Conservation (phyloP, 2,329 filamentous ascomycete species). For the Aspergillus sp. region DNA sequence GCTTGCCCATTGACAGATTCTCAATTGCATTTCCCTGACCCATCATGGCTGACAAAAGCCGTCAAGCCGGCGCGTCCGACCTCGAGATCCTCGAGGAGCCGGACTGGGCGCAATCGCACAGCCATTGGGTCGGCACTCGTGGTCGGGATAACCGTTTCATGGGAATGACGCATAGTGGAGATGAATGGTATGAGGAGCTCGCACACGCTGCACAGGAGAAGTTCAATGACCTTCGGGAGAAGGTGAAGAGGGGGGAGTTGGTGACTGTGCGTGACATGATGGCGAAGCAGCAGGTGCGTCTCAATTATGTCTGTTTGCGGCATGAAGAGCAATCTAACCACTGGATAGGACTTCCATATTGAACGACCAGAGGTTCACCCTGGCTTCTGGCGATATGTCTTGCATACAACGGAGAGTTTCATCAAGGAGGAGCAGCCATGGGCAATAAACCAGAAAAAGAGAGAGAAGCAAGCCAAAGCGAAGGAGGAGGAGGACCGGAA, state of each 20-base stretch:
- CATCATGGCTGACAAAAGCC: background rate
- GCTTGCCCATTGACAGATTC: too few species aligned
- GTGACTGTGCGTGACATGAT: background rate
- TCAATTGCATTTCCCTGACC: too few species aligned
- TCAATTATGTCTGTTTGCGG: background rate
- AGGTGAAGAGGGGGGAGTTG: background rate
- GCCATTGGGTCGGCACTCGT: background rate
- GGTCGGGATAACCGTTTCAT: background rate
- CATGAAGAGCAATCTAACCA: constrained; percentile 1
- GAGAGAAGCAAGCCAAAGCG: constrained; percentile 19
- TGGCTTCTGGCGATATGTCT: constrained; percentile 40
- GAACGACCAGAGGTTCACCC: constrained; percentile 34
- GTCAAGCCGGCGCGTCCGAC: background rate
- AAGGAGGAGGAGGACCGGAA: constrained; percentile 14
- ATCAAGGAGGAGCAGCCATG: constrained; percentile 40
- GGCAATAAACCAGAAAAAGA: constrained; percentile 38
- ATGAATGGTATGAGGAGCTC: background rate
- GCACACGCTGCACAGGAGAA: background rate
- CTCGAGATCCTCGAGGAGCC: background rate
- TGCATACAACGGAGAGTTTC: constrained; percentile 40
- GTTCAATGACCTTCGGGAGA: background rate
- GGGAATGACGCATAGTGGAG: background rate
- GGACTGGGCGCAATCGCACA: background rate
- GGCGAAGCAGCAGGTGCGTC: background rate
- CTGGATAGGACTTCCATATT: constrained; percentile 33